phyloP scores from a whole-genome alignment of 2,329 filamentous ascomycete genomes.

The Fusarium neocosmosporiellum region DNA sequence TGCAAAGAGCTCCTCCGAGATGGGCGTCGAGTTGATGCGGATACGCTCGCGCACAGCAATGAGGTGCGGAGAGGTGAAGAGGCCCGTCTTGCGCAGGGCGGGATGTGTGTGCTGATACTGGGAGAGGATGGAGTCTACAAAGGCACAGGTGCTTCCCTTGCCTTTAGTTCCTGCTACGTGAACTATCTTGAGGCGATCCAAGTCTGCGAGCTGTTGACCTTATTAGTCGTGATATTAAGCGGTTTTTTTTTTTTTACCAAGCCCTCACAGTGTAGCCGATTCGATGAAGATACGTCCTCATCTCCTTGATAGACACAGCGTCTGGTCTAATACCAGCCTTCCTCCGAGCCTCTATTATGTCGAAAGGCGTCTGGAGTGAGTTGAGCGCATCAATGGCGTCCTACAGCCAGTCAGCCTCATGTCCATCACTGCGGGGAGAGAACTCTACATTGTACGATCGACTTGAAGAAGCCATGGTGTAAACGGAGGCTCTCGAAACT shows the following conservation, averaged over 20 bases:
- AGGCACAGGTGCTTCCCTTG: constrained; percentile 79
- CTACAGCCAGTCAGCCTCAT: constrained; percentile 56
- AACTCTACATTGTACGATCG: constrained; percentile 51
- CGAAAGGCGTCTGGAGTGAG: constrained; percentile 88
- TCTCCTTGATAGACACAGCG: constrained; percentile 77
- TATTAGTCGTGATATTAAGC: constrained; percentile 1
- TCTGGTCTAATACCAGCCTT: constrained; percentile 80
- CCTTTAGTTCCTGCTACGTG: constrained; percentile 83
- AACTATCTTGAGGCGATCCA: constrained; percentile 72
- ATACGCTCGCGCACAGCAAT: constrained; percentile 76
- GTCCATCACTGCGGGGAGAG: not conserved
- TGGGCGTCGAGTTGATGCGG: constrained; percentile 67
- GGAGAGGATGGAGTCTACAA: constrained; percentile 70
- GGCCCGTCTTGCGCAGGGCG: constrained; percentile 62
- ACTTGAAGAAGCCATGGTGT: constrained; percentile 44
- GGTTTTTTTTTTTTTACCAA: not conserved
- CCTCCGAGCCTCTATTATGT: constrained; percentile 80
- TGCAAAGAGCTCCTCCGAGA: constrained; percentile 69
- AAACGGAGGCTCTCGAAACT: constrained; percentile 20
- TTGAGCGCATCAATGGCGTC: constrained; percentile 90
- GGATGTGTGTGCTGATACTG: constrained; percentile 55
- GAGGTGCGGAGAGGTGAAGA: constrained; percentile 77
- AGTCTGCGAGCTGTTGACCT: constrained; percentile 53
- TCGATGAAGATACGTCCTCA: constrained; percentile 79
- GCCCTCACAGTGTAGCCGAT: constrained; percentile 77